These are phyloP conservation scores for Rugonectria rugulosa DNA, from an alignment of 2,329 filamentous ascomycete genomes.

Conservation along the genomic window DNA sequence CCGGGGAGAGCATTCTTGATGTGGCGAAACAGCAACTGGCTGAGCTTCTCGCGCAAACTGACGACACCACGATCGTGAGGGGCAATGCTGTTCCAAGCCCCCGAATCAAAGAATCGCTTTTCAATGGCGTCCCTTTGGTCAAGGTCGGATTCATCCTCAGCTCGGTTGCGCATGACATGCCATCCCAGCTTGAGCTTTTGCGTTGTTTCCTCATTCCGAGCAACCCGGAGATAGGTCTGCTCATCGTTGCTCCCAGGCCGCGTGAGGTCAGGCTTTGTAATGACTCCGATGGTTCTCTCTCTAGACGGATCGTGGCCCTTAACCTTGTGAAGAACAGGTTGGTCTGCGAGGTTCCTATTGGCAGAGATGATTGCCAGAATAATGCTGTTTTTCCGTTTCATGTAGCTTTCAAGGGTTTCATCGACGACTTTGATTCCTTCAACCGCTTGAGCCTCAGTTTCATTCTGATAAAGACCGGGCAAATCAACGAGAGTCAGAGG, in stretches of 20 bases:
- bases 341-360: not conserved
- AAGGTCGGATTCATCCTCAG: constrained; percentile 38
- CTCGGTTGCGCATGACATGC: constrained; percentile 59
- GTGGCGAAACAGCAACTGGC: constrained; percentile 37
- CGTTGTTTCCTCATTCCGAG: constrained; percentile 33
- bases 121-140: constrained; percentile 40
- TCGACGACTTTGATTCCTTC: not conserved
- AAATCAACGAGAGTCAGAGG: not conserved
- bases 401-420: not conserved
- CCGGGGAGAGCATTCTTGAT: constrained; percentile 34
- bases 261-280: constrained; percentile 3
- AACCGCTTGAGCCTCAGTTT: not conserved
- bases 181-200: constrained; percentile 51
- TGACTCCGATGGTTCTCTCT: constrained; percentile 6
- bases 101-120: constrained; percentile 38
- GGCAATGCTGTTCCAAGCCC: constrained; percentile 35
- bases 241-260: constrained; percentile 39
- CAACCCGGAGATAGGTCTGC: constrained; percentile 43
- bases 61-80: constrained; percentile 41
- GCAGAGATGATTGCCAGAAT: not conserved
- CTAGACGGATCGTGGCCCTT: not conserved
- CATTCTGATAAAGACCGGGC: not conserved
- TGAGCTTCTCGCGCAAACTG: constrained; percentile 42
- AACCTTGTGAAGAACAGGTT: constrained; percentile 40
- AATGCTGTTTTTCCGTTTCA: not conserved